Conservation (phyloP, 345 rosid genomes). For the Zanthoxylum bungeanum region DNA sequence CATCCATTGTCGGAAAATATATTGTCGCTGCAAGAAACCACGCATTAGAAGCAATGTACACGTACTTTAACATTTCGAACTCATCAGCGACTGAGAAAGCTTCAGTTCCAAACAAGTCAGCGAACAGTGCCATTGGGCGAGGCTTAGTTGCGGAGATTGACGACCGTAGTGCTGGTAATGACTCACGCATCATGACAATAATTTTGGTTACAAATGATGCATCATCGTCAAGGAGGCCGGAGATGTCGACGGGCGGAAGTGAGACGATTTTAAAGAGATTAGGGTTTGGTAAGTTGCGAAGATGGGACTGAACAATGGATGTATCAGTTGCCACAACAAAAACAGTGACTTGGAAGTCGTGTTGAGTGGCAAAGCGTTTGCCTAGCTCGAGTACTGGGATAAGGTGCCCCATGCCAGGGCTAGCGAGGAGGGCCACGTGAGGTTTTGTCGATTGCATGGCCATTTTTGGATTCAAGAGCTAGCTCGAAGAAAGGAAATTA, state of each 20-base stretch:
- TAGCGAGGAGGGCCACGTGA: slow-evolving; percentile 34
- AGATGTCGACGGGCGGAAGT: slow-evolving; percentile 26
- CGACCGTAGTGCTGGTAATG: slow-evolving; percentile 15
- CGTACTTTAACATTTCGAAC: slow-evolving; percentile 42
- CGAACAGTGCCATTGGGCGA: slow-evolving; percentile 34
- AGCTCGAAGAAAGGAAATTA: no score
- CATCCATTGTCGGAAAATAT: slow-evolving; percentile 26
- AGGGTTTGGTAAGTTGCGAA: slow-evolving; percentile 1
- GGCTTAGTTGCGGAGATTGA: slow-evolving; percentile 15
- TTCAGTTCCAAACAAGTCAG: slow-evolving; percentile 45
- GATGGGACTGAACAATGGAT: slow-evolving; percentile 16
- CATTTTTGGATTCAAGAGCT: neutral
- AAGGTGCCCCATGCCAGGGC: slow-evolving; percentile 56
- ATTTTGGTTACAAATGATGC: slow-evolving; percentile 7
- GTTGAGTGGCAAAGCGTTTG: slow-evolving; percentile 28
- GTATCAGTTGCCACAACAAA: slow-evolving; percentile 27
- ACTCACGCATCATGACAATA: slow-evolving; percentile 13
- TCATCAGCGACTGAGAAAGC: slow-evolving; percentile 45
- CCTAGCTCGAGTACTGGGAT: slow-evolving; percentile 46
- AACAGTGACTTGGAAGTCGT: slow-evolving; percentile 33
- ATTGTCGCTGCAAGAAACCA: slow-evolving; percentile 35
- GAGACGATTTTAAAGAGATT: slow-evolving; percentile 19
- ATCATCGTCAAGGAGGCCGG: slow-evolving; percentile 5
- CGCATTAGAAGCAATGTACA: slow-evolving; percentile 42
- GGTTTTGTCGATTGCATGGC: slow-evolving; percentile 12